A percentile compares a stretch with the other conserved stretches of the same genome.
phyloP scores from a whole-genome alignment of 177 flowering plant genomes.

The Tripterygium wilfordii region DNA sequence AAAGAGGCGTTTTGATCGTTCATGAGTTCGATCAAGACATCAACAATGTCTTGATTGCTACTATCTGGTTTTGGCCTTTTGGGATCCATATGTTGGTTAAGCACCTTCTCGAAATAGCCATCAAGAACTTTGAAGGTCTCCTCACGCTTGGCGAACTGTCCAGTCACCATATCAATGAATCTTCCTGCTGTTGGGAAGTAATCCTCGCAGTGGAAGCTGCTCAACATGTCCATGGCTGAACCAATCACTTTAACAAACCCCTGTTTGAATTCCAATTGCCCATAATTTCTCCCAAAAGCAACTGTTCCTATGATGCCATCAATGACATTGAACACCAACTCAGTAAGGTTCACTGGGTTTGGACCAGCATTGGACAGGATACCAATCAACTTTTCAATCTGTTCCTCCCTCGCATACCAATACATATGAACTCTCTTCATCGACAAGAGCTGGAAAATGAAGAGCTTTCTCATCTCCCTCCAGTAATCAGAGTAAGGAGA shows the following conservation, averaged over 20 bases:
- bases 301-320: not conserved
- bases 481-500: no score
- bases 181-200: constrained; percentile 1
- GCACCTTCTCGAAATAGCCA: not conserved
- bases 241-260: not conserved
- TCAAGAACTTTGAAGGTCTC: constrained; percentile 1
- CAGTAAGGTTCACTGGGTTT: not conserved
- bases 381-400: not conserved
- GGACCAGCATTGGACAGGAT: not conserved
- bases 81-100: constrained; percentile 5
- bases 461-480: no score
- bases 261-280: not conserved
- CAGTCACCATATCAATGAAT: constrained; percentile 1
- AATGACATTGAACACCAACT: not conserved
- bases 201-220: constrained; percentile 1
- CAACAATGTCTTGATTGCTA: constrained; percentile 5
- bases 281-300: constrained; percentile 4
- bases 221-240: constrained; percentile 1
- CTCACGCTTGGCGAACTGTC: not conserved
- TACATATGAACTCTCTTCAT: no score
- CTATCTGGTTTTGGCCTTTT: not conserved
- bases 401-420: constrained; percentile 7
- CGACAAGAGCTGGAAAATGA: no score
- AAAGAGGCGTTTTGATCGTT: not conserved
- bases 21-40: not conserved